Base-by-base conservation (phyloP, 2,329 filamentous ascomycete species). In the Aureobasidium lini region DNA sequence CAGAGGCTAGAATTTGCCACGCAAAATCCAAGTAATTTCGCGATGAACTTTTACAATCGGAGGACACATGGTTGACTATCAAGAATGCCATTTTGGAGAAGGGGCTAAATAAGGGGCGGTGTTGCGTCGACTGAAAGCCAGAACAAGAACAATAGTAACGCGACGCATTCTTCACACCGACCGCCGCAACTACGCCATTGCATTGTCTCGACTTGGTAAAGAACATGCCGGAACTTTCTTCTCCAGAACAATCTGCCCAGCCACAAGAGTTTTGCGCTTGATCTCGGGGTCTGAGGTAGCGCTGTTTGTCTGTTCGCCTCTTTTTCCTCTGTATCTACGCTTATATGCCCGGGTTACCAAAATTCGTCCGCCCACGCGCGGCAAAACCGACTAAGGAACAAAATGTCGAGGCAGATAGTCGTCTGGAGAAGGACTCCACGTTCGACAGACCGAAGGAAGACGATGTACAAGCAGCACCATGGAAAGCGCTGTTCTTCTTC, bases 401-500 rank as follows among this genome's bases (percentile, higher is more conserved):
- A 34, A 54, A 53, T 18, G 37, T 32, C 36, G 43, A 39, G 34
- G 36, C 59, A 7, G 23, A 39, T 16, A 44, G 44, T 31, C n/a
- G 10, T 18, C 10, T 28, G 5, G 29, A 49, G 23, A 53, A 59
- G 36, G 36, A 31, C 6, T 46, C 31, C 11, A 28, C 28, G 31
- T 6, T n/a, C n/a, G 23, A 36, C 32, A 40, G 47, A 16, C 2
- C 31, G 15, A 52, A 36, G 8, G 59, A 61, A 18, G 54, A 60
- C 53, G 59, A 40, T 49, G 60, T 52, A 40, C 64, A 62, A 36
- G 61, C 54, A 10, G 68, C 64, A 46, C 66, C 62, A 58, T 84
- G 80, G 80, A 76, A 73, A 46, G 75, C 77, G 0, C 78, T 96
- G 3, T 93, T 96, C 70, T 75, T 76, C 43, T 96, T 95, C 70